These are phyloP conservation scores for Sisymbrium irio DNA, from an alignment of 345 rosid genomes.

Conservation along the genomic window DNA sequence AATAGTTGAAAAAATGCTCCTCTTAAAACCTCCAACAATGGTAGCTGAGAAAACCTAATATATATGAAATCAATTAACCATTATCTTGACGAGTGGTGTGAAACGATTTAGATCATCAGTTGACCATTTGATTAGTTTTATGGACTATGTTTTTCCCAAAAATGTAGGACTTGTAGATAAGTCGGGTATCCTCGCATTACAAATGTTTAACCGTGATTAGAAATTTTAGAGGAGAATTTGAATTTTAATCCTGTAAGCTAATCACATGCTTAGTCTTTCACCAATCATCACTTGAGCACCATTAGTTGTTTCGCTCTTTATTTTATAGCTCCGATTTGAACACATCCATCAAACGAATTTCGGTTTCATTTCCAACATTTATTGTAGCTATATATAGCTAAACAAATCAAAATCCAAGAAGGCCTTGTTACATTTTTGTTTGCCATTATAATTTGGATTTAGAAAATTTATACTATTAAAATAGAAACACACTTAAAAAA, in stretches of 20 bases:
- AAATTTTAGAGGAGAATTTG: neutral
- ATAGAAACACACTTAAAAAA: too few relatives aligned
- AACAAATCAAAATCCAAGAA: neutral
- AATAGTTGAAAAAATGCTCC: too few relatives aligned
- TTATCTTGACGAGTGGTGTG: neutral
- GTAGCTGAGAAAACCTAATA: neutral
- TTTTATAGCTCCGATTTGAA: neutral
- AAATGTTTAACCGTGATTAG: neutral
- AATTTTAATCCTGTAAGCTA: neutral
- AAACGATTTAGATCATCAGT: neutral
- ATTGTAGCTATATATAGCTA: slow-evolving; percentile 18
- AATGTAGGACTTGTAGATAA: neutral
- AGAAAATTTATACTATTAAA: too few relatives aligned
- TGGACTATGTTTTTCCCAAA: too few relatives aligned
- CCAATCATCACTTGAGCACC: neutral
- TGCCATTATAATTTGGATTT: too few relatives aligned
- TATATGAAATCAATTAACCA: neutral
- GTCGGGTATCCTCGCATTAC: neutral
- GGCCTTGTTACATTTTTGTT: neutral
- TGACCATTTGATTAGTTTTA: neutral
- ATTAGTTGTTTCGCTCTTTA: neutral
- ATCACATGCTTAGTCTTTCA: neutral
- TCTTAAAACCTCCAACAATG: neutral
- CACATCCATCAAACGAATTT: neutral
- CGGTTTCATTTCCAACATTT: neutral